Conservation (phyloP, 169 alveolate genomes). For the Plasmodium vivax region DNA sequence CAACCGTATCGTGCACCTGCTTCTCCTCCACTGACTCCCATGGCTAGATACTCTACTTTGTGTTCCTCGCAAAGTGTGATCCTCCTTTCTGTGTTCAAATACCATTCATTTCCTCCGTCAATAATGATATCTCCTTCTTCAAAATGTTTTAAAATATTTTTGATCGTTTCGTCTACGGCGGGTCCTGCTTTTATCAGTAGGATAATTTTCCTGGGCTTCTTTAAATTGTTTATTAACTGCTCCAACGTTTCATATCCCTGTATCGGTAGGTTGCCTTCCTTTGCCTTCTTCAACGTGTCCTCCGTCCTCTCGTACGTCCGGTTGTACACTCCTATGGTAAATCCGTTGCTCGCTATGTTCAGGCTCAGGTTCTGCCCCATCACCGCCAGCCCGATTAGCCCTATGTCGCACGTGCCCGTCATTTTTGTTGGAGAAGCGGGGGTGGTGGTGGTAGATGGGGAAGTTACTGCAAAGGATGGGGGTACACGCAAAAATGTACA, state of each 20-base stretch:
- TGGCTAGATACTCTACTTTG: constrained; percentile 80
- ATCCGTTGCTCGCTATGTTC: constrained; percentile 84
- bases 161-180: constrained; percentile 80
- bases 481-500: neutral
- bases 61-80: constrained; percentile 25
- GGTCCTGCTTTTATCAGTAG: constrained; percentile 85
- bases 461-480: neutral
- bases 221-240: constrained; percentile 80
- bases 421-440: neutral
- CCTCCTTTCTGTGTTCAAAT: constrained; percentile 85
- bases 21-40: constrained; percentile 92
- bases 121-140: constrained; percentile 82
- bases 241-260: constrained; percentile 71
- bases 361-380: constrained; percentile 88
- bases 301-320: constrained; percentile 75
- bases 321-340: constrained; percentile 85
- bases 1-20: constrained; percentile 88
- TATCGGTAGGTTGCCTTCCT: constrained; percentile 60
- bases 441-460: neutral
- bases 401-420: constrained; percentile 80
- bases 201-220: constrained; percentile 83
- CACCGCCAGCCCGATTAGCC: constrained; percentile 88
- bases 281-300: constrained; percentile 76
- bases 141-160: constrained; percentile 72
- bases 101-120: constrained; percentile 91